These are phyloP conservation scores for Pichia paraexigua DNA, from an alignment of 805 yeast species.

Conservation along the genomic window DNA sequence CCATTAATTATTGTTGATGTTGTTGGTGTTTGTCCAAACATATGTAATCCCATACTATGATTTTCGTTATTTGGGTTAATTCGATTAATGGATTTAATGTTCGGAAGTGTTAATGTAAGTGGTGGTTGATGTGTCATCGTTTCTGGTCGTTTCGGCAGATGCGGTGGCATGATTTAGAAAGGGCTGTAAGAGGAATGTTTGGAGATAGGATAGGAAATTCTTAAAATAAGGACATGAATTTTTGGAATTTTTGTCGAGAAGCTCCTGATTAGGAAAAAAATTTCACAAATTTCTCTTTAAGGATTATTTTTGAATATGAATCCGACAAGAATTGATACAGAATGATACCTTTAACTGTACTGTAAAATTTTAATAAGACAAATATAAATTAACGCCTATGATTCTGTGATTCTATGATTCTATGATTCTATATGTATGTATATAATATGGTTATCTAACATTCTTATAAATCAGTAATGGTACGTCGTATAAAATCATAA, in stretches of 20 bases:
- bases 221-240: neutral
- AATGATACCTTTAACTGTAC: no score
- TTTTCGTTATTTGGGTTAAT: neutral
- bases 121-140: neutral
- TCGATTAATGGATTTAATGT: neutral
- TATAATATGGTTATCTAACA: neutral
- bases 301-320: no score
- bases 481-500: conserved; percentile 55
- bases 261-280: neutral
- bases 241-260: neutral
- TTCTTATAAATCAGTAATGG: neutral
- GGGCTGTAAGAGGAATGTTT: neutral
- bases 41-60: neutral
- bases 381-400: neutral
- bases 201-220: no score
- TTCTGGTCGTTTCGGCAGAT: neutral
- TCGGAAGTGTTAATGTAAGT: neutral
- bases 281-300: no score
- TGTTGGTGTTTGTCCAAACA: neutral
- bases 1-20: neutral
- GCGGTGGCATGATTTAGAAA: neutral
- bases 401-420: neutral
- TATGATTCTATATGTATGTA: neutral
- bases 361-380: neutral
- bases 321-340: no score